Evolutionary conservation across 2,329 filamentous ascomycete genomes (phyloP), one percentile per base, ranked within the genome.

Genomic region (Epichloe uncinata): DNA sequence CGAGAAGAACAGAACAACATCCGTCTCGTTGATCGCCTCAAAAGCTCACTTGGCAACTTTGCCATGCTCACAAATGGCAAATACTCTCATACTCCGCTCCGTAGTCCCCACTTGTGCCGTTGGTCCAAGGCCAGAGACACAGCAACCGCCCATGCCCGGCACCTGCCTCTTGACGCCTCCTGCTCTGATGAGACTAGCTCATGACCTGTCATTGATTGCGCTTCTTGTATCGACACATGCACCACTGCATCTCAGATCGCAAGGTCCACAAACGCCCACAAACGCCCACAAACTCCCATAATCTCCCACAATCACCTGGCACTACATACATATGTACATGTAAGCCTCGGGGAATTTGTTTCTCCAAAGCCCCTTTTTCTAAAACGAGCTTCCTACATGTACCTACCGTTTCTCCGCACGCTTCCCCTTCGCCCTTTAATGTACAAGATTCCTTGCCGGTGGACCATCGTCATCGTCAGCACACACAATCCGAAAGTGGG

Each of bases 181-280:
- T 5, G 5, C 13, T 40, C 20, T 40, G 42, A 33, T 34, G n/a
- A 26, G 41, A 26, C 47, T 44, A 34, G n/a, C 34, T 40, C 42
- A 34, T 38, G 35, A 40, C 41, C 13, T 51, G 41, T 41, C 45
- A 47, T 50, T 43, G 40, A 47, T 41, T 37, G n/a, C 15, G 20
- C 41, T 44, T 38, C 35, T 18, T 22, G 20, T 37, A 42, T 33
- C 42, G 42, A 33, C 36, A 42, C 33, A 42, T 18, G 46, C 44
- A 30, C 41, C 43, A 40, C 38, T 22, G 20, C 42, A 46, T 49
- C 47, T 49, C 30, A 34, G 42, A 43, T 51, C 20, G 37, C 33
- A n/a, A 36, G 35, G 43, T 33, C 41, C 36, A 42, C 41, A 41
- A 41, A 4, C 35, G n/a, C 5, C 18, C 22, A 22, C 7, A n/a